These are phyloP conservation scores for Fragosphaeria purpurea DNA, from an alignment of 2,329 filamentous ascomycete species.

Conservation along the genomic window DNA sequence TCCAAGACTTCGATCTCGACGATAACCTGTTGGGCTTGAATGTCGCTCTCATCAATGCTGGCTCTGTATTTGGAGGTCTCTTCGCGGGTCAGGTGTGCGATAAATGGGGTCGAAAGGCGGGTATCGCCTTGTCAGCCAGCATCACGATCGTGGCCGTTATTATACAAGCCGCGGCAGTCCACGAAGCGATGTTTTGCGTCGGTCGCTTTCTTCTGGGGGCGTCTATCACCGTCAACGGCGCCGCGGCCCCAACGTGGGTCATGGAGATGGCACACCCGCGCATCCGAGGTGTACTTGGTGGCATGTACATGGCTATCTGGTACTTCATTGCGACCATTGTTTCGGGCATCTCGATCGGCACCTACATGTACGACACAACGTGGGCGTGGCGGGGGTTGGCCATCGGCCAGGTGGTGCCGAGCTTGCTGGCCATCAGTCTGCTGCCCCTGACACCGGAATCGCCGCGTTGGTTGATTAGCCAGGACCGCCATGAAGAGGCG, in stretches of 20 bases:
- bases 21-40: conserved; percentile 1
- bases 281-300: neutral
- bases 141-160: conserved; percentile 1
- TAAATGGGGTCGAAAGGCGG: conserved; percentile 1
- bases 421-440: neutral
- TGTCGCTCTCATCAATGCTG: conserved; percentile 4
- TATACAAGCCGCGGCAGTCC: conserved; percentile 1
- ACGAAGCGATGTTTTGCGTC: conserved; percentile 6
- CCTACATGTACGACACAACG: conserved; percentile 1
- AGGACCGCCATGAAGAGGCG: conserved; percentile 8
- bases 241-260: neutral
- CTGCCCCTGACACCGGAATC: conserved; percentile 3
- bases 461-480: conserved; percentile 2
- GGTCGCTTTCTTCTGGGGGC: conserved; percentile 1
- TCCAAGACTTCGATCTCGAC: conserved; percentile 1
- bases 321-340: conserved; percentile 2
- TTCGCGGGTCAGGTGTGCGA: conserved; percentile 4
- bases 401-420: conserved; percentile 1
- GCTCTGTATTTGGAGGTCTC: conserved; percentile 2
- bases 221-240: conserved; percentile 1
- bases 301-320: conserved; percentile 4
- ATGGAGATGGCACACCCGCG: conserved; percentile 2
- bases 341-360: conserved; percentile 1
- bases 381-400: conserved; percentile 1
- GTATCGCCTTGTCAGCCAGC: neutral